Evolutionary conservation across 345 rosid genomes (phyloP), one percentile per base, ranked within the genome.

Genomic region (Populus ilicifolia): DNA sequence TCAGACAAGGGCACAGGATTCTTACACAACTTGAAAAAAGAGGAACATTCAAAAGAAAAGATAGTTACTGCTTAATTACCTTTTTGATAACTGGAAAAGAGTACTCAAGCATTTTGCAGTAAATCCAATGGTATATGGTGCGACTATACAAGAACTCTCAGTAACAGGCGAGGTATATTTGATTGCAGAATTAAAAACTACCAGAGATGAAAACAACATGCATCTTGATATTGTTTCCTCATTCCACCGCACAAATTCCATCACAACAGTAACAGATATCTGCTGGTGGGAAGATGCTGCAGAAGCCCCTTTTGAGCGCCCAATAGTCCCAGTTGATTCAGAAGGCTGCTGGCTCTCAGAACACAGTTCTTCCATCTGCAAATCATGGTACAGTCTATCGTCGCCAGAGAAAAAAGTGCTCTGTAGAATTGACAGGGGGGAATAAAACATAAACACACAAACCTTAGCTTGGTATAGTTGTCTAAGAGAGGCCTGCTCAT

Each of bases 161-260:
- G 70, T 8, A 62, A 70, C 7, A 52, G 50, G 65, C 33, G 23
- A 72, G 38, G 27, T 11, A 10, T 50, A 71, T 62, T 50, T 12
- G 62, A 73, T 50, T 30, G 64, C 10, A 59, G 75, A 50, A 78
- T 50, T 35, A 74, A 75, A 77, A 17, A 72, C 89, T 84, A 96
- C 98, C 82, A 89, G 94, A 86, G 97, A 91, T 70, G 98, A 94
- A 78, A 96, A 92, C 68, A 92, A 80, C 52, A 90, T 83, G 92
- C 97, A 90, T 94, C 99, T 90, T 79, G 98, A 83, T 82, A 92
- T 89, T 75, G 99, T 94, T 89, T 96, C 99, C 85, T 96, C 99
- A 82, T 94, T 96, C 99, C 98, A 96, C 52, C 92, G 90, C 72
- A 90, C 95, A 88, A 96, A 92, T 86, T 94, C 99, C 30, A 97